phyloP scores from a whole-genome alignment of 176 grass and related monocot genomes.

The Tuctoria greenei region DNA sequence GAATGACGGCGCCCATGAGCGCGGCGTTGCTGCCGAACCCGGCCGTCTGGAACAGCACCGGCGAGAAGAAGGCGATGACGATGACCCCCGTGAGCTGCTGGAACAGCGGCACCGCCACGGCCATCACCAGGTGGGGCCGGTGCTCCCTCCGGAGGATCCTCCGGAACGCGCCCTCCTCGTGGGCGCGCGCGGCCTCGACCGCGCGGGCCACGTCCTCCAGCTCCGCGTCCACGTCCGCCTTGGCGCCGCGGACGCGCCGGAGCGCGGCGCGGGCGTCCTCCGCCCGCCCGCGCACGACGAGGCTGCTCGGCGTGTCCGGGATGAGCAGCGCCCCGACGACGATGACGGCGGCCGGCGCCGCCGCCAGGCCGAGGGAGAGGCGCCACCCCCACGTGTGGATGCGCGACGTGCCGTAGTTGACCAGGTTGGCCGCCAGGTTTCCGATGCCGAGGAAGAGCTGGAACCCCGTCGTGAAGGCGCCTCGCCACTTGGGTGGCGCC shows the following conservation, averaged over 20 bases:
- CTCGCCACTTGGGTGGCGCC: conserved; percentile 55
- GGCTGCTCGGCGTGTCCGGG: conserved; percentile 65
- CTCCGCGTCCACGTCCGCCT: conserved; percentile 59
- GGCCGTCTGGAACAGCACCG: conserved; percentile 66
- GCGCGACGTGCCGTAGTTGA: conserved; percentile 56
- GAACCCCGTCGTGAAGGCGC: conserved; percentile 68
- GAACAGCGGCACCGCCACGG: conserved; percentile 62
- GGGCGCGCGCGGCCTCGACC: conserved; percentile 20
- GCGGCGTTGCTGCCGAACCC: conserved; percentile 57
- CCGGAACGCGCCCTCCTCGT: conserved; percentile 55
- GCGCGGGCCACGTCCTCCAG: conserved; percentile 41
- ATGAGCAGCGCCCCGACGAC: conserved; percentile 45
- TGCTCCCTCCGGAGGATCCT: conserved; percentile 50
- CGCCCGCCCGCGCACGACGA: conserved; percentile 41
- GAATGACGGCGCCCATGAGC: conserved; percentile 60
- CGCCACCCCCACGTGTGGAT: conserved; percentile 64
- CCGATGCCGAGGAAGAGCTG: conserved; percentile 65
- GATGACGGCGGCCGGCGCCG: conserved; percentile 49
- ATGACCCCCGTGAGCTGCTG: conserved; percentile 74
- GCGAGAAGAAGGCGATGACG: conserved; percentile 69
- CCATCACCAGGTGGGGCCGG: conserved; percentile 59
- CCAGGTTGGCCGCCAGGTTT: conserved; percentile 52
- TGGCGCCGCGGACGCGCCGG: conserved; percentile 37
- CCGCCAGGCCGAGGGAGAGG: conserved; percentile 59
- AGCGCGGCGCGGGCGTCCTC: conserved; percentile 54